Percentiles rank a stretch among this genome's conserved stretches.
phyloP scores from a whole-genome alignment of 1,139 yeast genomes.

The Saccharomyces pastorianus region DNA sequence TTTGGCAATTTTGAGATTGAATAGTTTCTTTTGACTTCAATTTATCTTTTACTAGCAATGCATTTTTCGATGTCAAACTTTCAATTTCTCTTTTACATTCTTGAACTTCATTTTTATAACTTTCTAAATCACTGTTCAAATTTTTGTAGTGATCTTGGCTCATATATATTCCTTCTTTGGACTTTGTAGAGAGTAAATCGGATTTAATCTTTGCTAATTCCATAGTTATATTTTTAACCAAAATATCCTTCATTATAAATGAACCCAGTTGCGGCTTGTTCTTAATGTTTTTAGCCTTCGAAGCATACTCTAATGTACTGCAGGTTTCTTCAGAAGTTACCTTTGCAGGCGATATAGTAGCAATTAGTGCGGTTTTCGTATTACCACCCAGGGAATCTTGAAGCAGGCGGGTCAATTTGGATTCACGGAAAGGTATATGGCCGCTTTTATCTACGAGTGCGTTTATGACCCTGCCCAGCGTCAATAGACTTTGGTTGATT shows the following conservation, averaged over 20 bases:
- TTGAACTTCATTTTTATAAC: constrained; percentile 38
- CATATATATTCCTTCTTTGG: constrained; percentile 56
- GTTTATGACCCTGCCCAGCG: constrained; percentile 59
- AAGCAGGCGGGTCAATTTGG: constrained; percentile 52
- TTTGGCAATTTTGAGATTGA: constrained; percentile 28
- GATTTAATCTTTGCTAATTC: constrained; percentile 48
- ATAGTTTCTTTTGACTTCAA: constrained; percentile 26
- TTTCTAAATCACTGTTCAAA: constrained; percentile 40
- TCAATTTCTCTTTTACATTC: constrained; percentile 37
- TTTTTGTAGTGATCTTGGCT: constrained; percentile 50
- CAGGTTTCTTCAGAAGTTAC: constrained; percentile 54
- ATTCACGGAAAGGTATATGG: constrained; percentile 60
- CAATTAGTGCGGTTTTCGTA: constrained; percentile 56
- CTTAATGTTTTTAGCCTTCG: constrained; percentile 55
- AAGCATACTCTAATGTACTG: constrained; percentile 59
- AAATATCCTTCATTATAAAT: constrained; percentile 42
- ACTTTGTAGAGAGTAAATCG: constrained; percentile 53
- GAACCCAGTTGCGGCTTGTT: constrained; percentile 50
- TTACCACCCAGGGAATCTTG: constrained; percentile 64
- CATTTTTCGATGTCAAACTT: constrained; percentile 32
- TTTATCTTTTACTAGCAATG: constrained; percentile 22
- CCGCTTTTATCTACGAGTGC: constrained; percentile 38
- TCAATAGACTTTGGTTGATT: constrained; percentile 55
- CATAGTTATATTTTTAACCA: constrained; percentile 48
- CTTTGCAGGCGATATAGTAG: constrained; percentile 61